A percentile compares a stretch with the other conserved stretches of the same genome.
phyloP scores from a whole-genome alignment of 2,329 filamentous ascomycete species.

The Aspergillus tamarii region DNA sequence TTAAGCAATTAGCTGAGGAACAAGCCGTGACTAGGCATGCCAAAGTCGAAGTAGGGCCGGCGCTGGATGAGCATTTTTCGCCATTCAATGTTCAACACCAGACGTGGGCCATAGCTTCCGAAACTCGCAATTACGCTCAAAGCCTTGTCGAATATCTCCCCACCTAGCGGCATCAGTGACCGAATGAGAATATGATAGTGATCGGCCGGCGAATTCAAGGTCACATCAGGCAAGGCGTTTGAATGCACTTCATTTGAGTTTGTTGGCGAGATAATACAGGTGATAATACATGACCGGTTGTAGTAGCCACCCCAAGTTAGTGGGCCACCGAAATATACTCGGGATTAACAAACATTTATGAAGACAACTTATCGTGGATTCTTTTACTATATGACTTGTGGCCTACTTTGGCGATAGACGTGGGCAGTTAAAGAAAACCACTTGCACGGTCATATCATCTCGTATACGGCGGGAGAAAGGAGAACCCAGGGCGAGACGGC shows the following conservation, averaged over 20 bases:
- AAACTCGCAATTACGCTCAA: no score
- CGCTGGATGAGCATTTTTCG: no score
- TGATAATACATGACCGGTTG: not conserved
- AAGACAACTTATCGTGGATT: not conserved
- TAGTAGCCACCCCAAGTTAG: not conserved
- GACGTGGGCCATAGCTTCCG: no score
- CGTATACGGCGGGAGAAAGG: slow-evolving; percentile 43
- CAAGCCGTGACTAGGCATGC: not conserved
- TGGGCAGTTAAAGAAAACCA: slow-evolving; percentile 40
- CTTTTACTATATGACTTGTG: not conserved
- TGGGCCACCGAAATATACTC: no score
- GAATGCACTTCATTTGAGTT: not conserved
- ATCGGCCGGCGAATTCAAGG: not conserved
- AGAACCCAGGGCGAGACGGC: slow-evolving; percentile 29
- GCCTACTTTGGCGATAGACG: not conserved
- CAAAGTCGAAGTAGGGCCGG: no score
- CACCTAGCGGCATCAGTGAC: not conserved
- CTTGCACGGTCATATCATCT: slow-evolving; percentile 58
- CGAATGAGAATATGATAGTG: not conserved
- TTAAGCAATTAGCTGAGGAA: not conserved
- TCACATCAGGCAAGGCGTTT: not conserved
- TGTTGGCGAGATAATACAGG: not conserved
- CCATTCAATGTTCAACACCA: no score
- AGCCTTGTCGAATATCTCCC: no score
- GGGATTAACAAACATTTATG: not conserved